phyloP scores from a whole-genome alignment of 129 eudicot species.

The Flaveria bidentis region DNA sequence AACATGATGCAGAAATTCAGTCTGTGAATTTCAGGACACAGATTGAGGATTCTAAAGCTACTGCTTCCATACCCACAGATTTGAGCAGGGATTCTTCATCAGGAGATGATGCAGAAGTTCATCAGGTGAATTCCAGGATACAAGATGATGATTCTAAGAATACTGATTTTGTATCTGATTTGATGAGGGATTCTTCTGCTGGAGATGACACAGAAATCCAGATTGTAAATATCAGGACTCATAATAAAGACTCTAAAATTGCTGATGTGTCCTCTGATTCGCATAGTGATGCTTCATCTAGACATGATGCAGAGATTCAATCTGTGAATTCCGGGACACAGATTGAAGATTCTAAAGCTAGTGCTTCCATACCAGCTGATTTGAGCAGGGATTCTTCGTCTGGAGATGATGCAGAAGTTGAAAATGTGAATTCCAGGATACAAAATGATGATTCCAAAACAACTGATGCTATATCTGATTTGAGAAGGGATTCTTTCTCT shows the following conservation, averaged over 20 bases:
- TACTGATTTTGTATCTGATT: neutral
- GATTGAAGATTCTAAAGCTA: constrained; percentile 6
- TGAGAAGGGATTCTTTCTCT: neutral
- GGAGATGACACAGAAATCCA: neutral
- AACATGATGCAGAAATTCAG: constrained; percentile 16
- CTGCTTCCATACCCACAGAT: neutral
- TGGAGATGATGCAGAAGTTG: neutral
- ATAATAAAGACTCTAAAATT: neutral
- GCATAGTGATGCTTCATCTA: neutral
- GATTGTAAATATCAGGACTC: neutral
- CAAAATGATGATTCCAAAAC: neutral
- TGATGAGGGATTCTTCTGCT: neutral
- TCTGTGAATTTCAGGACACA: neutral
- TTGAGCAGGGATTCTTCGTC: constrained; percentile 6
- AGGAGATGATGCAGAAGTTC: constrained; percentile 16
- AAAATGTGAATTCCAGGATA: neutral
- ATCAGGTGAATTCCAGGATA: too few relatives aligned
- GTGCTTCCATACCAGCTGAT: neutral
- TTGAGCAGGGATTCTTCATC: constrained; percentile 7
- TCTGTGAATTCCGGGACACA: neutral
- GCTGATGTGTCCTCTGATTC: neutral
- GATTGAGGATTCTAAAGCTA: constrained; percentile 1
- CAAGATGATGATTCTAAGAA: constrained; percentile 1
- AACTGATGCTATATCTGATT: neutral
- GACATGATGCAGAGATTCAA: constrained; percentile 9